Evolutionary conservation across 345 rosid genomes (phyloP).

Genomic region (Euclidium syriacum): DNA sequence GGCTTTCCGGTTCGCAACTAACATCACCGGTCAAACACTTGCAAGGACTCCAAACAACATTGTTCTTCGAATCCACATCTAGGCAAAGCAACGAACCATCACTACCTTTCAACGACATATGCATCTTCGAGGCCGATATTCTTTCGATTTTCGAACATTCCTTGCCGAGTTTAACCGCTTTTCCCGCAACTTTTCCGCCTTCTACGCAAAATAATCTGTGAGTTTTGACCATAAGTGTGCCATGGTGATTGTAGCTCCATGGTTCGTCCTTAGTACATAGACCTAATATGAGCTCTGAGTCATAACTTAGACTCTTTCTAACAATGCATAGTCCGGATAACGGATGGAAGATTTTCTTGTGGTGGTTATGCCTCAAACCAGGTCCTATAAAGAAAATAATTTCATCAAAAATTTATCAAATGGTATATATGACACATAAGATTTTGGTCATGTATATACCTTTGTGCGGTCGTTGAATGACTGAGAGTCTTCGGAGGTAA

Average conservation of each 20-base stretch:
- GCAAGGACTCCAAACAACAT: conserved; percentile 41
- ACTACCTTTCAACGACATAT: conserved; percentile 41
- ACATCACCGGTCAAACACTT: conserved; percentile 46
- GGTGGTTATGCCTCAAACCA: conserved; percentile 46
- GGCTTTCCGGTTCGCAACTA: conserved; percentile 56
- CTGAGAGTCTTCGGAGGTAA: conserved; percentile 50
- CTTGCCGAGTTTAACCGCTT: conserved; percentile 36
- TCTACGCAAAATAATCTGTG: conserved; percentile 35
- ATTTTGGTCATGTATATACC: no score
- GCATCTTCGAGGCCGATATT: conserved; percentile 78
- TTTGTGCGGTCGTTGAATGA: conserved; percentile 56
- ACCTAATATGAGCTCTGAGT: conserved; percentile 46
- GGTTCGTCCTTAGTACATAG: conserved; percentile 58
- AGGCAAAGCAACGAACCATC: conserved; percentile 53
- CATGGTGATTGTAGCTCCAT: conserved; percentile 57
- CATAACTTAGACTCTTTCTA: conserved; percentile 36
- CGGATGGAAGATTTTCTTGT: conserved; percentile 75
- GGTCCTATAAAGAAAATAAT: conserved; percentile 53
- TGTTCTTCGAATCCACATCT: conserved; percentile 50
- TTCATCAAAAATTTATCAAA: no score
- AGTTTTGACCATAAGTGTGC: conserved; percentile 39
- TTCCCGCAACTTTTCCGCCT: conserved; percentile 26
- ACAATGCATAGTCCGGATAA: conserved; percentile 65
- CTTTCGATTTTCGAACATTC: conserved; percentile 51
- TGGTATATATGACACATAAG: no score